These are phyloP conservation scores for Platanus orientalis DNA, from an alignment of 164 flowering plant species.

Conservation along the genomic window DNA sequence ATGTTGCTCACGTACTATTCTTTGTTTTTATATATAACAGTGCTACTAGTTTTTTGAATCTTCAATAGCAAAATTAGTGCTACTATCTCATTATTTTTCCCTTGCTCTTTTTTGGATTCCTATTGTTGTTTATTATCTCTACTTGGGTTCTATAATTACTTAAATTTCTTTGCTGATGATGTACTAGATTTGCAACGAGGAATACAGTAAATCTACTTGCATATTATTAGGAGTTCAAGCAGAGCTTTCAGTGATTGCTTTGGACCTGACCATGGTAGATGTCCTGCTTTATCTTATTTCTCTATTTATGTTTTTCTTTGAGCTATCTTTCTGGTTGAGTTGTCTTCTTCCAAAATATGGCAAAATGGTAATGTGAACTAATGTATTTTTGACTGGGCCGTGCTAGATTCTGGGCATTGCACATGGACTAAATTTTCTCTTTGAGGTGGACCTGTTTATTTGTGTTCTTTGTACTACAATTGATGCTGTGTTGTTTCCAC, in stretches of 20 bases:
- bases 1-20: no score
- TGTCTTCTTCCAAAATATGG: background rate
- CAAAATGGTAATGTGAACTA: constrained; percentile 3
- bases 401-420: constrained; percentile 82
- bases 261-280: constrained; percentile 81
- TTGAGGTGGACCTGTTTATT: constrained; percentile 64
- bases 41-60: no score
- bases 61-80: no score
- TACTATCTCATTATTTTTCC: no score
- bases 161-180: constrained; percentile 8
- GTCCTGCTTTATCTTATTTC: constrained; percentile 7
- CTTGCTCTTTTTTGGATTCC: background rate
- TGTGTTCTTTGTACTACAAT: constrained; percentile 60
- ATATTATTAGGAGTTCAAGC: constrained; percentile 74
- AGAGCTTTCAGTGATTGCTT: constrained; percentile 56
- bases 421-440: constrained; percentile 65
- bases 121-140: background rate
- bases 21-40: no score
- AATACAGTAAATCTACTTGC: constrained; percentile 68
- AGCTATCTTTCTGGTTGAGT: background rate
- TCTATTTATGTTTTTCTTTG: background rate
- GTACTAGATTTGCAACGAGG: constrained; percentile 73
- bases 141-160: background rate
- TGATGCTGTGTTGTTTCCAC: constrained; percentile 60
- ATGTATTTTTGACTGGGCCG: constrained; percentile 9